phyloP scores from a whole-genome alignment of 2,329 filamentous ascomycete species.

The Hymenoscyphus albidus region DNA sequence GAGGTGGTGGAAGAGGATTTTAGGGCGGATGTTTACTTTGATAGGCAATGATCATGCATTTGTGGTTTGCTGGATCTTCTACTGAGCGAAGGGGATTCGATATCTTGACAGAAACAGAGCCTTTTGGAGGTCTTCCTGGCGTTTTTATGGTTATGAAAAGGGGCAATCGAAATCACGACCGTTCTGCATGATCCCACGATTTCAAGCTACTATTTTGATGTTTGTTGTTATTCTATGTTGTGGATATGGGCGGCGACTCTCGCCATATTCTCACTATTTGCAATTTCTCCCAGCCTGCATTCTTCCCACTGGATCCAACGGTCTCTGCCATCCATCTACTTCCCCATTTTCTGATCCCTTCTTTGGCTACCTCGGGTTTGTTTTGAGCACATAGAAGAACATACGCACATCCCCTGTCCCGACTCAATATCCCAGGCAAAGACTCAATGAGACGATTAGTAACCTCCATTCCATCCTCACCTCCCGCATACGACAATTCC shows the following conservation, averaged over 20 bases:
- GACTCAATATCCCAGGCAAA: conserved; percentile 61
- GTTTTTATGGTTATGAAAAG: conserved; percentile 25
- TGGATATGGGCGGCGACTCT: conserved; percentile 2
- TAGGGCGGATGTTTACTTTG: neutral
- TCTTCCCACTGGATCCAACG: conserved; percentile 78
- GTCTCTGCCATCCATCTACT: conserved; percentile 67
- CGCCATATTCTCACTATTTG: conserved; percentile 85
- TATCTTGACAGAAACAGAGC: neutral
- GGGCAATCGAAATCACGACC: conserved; percentile 18
- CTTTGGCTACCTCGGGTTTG: conserved; percentile 70
- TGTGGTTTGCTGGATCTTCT: neutral
- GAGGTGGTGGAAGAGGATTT: conserved; percentile 50
- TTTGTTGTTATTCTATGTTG: conserved; percentile 8
- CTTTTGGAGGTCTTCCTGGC: conserved; percentile 14
- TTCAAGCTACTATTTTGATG: neutral
- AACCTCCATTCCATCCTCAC: conserved; percentile 87
- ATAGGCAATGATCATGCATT: neutral
- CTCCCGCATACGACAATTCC: conserved; percentile 83
- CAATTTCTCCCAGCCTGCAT: conserved; percentile 92
- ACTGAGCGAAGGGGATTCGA: neutral
- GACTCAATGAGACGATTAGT: conserved; percentile 73
- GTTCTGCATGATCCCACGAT: neutral
- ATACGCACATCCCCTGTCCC: conserved; percentile 74
- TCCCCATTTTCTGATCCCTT: conserved; percentile 55
- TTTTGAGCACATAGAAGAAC: conserved; percentile 89